Percentiles rank a stretch among this genome's conserved stretches.
Evolutionary conservation across 148 eudicot genomes (phyloP).

Genomic region (Vaccinium myrtillus): DNA sequence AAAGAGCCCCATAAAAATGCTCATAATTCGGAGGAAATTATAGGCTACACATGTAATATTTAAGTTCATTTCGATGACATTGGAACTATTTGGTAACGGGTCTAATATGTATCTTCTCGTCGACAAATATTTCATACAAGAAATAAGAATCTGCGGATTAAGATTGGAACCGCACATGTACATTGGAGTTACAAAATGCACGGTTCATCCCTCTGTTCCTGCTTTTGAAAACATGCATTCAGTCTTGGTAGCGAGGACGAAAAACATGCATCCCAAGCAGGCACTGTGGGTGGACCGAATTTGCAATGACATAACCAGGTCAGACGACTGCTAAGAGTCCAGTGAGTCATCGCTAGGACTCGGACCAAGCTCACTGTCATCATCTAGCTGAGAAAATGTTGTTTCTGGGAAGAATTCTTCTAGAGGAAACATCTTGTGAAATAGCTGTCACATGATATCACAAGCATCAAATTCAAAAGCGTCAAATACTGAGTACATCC

Average conservation of each 20-base stretch:
- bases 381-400: conserved; percentile 31
- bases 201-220: not conserved
- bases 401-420: conserved; percentile 62
- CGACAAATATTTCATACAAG: not conserved
- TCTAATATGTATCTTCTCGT: not conserved
- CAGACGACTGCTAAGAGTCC: conserved; percentile 7
- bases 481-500: not conserved
- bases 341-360: conserved; percentile 17
- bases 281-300: not conserved
- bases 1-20: not conserved
- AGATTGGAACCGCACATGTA: not conserved
- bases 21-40: not conserved
- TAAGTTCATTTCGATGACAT: not conserved
- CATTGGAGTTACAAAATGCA: not conserved
- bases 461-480: not conserved
- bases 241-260: not conserved
- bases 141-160: not conserved
- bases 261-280: not conserved
- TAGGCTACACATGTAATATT: not conserved
- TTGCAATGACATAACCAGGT: not conserved
- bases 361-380: conserved; percentile 32
- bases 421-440: conserved; percentile 59
- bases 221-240: not conserved
- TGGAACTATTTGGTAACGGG: not conserved
- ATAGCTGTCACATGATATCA: conserved; percentile 45